These are phyloP conservation scores for Phytopythium aichiense DNA, from an alignment of 352 stramenopile species.

Conservation along the genomic window DNA sequence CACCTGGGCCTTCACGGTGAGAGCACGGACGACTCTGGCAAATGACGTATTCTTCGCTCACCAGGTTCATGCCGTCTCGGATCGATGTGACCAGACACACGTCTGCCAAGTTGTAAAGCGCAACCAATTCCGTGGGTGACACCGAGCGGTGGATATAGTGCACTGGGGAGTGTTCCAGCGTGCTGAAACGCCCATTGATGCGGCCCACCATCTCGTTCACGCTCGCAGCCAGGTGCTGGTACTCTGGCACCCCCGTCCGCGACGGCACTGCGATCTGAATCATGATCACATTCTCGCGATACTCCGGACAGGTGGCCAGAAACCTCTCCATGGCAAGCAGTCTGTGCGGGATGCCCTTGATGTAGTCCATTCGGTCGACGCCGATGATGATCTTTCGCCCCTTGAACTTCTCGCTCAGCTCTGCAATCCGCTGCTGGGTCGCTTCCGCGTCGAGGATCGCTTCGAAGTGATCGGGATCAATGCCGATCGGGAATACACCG, in stretches of 20 bases:
- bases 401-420: conserved; percentile 58
- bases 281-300: conserved; percentile 89
- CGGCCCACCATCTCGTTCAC: conserved; percentile 87
- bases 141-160: conserved; percentile 87
- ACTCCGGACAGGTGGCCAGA: conserved; percentile 78
- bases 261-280: conserved; percentile 94
- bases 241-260: conserved; percentile 78
- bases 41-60: conserved; percentile 89
- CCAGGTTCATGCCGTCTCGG: conserved; percentile 88
- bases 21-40: conserved; percentile 66
- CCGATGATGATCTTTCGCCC: conserved; percentile 80
- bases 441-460: conserved; percentile 39
- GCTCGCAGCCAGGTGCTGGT: conserved; percentile 73
- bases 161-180: conserved; percentile 80
- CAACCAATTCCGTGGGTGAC: conserved; percentile 77
- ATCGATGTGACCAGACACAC: conserved; percentile 89
- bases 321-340: conserved; percentile 86
- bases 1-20: conserved; percentile 63
- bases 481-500: conserved; percentile 83
- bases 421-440: conserved; percentile 54
- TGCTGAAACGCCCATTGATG: conserved; percentile 87
- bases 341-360: conserved; percentile 87
- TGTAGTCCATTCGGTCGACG: conserved; percentile 86
- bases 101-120: conserved; percentile 88
- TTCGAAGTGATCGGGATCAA: conserved; percentile 84